Base-by-base conservation (phyloP, 345 rosid species). In the Hypericum androsaemum region DNA sequence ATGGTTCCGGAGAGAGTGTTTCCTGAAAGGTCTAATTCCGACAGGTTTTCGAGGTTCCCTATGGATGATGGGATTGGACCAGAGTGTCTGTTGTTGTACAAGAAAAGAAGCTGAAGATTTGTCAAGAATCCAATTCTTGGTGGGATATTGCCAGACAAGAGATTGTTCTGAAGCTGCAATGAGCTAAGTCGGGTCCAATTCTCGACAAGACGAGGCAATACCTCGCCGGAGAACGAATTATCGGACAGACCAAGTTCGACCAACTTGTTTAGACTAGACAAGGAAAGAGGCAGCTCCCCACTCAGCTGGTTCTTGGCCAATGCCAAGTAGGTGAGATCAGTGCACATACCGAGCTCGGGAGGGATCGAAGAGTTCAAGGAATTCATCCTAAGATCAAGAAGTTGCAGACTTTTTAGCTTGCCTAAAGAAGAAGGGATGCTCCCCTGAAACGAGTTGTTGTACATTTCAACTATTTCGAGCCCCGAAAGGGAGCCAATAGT, bases 401-500 rank as follows among this genome's bases (percentile, higher is more conserved):
- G 0, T 50, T 58, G 55, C 16, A 84, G 78, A 49, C 59, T 64
- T 67, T 48, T 63, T 22, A 84, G 68, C 37, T 64, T 74, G 43
- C 94, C 82, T n/a, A 81, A 14, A 41, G 81, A 69, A 64, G 75
- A 46, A 12, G 94, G 85, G 60, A 84, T 71, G 6, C 40, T 54
- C 8, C 88, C 92, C 14, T 37, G 39, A n/a, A 84, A 63, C 5
- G 70, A 64, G 64, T 84, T 78, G 49, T 48, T 57, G 50, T 38
- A 39, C 59, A 84, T 43, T 9, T 78, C 79, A 58, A 74, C 7
- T 17, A 43, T 48, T 55, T 68, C 57, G 53, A 83, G 84, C 38
- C 64, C 55, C 54, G 78, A 58, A 9, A 76, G 7, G 39, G 38
- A 59, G 7, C 81, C 80, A 10, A 78, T 58, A 56, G 52, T 60